Conservation (phyloP, 495 filamentous ascomycete genomes). For the Xylaria cubensis region DNA sequence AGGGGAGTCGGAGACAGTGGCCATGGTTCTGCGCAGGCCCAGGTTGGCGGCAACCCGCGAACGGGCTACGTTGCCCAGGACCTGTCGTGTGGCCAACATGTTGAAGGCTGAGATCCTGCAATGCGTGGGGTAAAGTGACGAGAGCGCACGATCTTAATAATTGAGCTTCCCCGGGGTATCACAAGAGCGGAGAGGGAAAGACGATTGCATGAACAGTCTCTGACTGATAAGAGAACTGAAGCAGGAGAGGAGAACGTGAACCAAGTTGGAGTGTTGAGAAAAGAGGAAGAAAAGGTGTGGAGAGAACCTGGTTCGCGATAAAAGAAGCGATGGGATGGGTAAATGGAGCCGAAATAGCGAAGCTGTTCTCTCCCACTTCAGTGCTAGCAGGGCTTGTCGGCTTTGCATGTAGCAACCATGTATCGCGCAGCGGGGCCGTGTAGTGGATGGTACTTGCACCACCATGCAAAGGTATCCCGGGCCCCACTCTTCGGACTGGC, state of each 20-base stretch:
- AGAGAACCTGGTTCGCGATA: conserved; percentile 43
- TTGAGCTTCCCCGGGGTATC: conserved; percentile 30
- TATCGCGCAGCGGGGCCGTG: conserved; percentile 3
- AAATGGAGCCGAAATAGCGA: conserved; percentile 39
- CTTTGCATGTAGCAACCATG: conserved; percentile 22
- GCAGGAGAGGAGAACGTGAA: conserved; percentile 17
- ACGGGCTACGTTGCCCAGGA: conserved; percentile 57
- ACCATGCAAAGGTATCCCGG: not conserved
- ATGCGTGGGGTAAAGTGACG: conserved; percentile 30
- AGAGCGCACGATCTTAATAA: conserved; percentile 26
- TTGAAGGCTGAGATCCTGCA: conserved; percentile 46
- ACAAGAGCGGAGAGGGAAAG: conserved; percentile 24
- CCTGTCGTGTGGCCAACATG: conserved; percentile 64
- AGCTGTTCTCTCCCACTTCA: conserved; percentile 35
- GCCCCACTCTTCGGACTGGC: conserved; percentile 26
- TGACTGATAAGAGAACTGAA: conserved; percentile 28
- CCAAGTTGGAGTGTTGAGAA: conserved; percentile 32
- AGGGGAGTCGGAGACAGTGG: conserved; percentile 58
- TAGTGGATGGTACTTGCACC: not conserved
- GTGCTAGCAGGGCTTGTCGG: conserved; percentile 32
- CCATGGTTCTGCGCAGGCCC: conserved; percentile 60
- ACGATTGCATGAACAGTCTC: conserved; percentile 31
- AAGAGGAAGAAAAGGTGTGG: conserved; percentile 36
- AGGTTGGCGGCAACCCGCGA: conserved; percentile 55
- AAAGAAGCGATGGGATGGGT: conserved; percentile 34